These are phyloP conservation scores for Saccharomycopsis fermentans DNA, from an alignment of 805 yeast genomes.

Conservation along the genomic window DNA sequence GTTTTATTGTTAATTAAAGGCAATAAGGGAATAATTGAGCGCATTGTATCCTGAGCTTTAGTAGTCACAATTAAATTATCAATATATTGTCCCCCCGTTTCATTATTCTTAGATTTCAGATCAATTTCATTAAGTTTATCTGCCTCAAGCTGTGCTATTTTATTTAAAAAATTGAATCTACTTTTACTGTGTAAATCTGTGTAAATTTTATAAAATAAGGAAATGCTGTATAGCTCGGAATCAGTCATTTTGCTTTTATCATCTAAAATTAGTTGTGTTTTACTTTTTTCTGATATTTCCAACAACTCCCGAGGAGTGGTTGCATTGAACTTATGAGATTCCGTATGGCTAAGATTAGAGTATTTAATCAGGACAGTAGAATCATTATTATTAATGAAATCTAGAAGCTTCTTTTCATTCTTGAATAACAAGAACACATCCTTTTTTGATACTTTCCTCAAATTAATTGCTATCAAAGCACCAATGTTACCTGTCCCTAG, in stretches of 20 bases:
- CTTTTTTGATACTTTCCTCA: slow-evolving; percentile 24
- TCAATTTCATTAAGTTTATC: not conserved
- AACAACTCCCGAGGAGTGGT: not conserved
- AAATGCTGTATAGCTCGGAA: not conserved
- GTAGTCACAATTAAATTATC: slow-evolving; percentile 63
- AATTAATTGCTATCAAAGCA: slow-evolving; percentile 35
- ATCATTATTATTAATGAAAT: slow-evolving; percentile 24
- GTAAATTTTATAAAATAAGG: not conserved
- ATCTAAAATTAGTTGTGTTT: not conserved
- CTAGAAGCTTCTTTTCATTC: slow-evolving; percentile 24
- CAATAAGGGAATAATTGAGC: slow-evolving; percentile 49
- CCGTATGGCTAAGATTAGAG: slow-evolving; percentile 14
- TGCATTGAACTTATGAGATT: slow-evolving; percentile 18
- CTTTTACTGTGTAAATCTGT: not conserved
- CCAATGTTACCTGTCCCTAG: slow-evolving; percentile 17
- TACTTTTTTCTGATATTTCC: not conserved
- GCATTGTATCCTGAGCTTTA: slow-evolving; percentile 63
- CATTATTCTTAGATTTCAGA: not conserved
- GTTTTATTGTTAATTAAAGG: slow-evolving; percentile 41
- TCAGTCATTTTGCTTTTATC: not conserved
- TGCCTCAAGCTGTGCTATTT: not conserved
- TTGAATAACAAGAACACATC: slow-evolving; percentile 26
- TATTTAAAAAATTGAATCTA: not conserved
- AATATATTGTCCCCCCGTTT: slow-evolving; percentile 24
- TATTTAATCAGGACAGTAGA: slow-evolving; percentile 23